Evolutionary conservation across 2,329 filamentous ascomycete genomes (phyloP), one percentile per base, ranked within the genome.

Genomic region (Diplocarpon rosae): DNA sequence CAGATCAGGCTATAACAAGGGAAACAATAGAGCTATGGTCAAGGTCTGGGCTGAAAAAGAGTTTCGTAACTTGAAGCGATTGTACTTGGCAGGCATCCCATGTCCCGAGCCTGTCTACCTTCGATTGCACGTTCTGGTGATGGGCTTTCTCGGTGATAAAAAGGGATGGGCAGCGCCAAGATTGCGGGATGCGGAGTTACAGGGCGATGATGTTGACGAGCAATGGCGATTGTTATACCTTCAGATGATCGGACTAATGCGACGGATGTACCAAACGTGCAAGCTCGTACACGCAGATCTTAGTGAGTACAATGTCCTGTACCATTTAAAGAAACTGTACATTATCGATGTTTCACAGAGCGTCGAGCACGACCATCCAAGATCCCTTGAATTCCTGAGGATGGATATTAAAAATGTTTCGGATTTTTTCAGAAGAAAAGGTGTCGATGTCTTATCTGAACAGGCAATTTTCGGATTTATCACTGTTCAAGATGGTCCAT

Each of bases 11-110:
- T 92, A 90, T 62, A 92, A 90, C 67, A 96, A 95, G 70, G 84
- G 84, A 54, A 94, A 88, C 66, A 95, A 88, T 68, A 78, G 89
- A 39, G 88, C 90, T 55, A 96, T 96, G 90, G 90, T 98, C 55
- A 94, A 95, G 65, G 72, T 95, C 17, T 98, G 92, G 92, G 93
- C 93, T 0, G 90, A 98, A 67, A 98, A 98, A 67, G 92, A 98
- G 67, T 94, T 93, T 69, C 78, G 92, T 34, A 98, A 98, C 65
- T 66, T 98, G 59, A 81, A 87, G 54, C 76, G 92, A 45, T 82
- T 98, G 50, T 71, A 93, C 63, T 70, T 78, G 5, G 83, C 89
- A 7, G 86, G 85, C 7, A 95, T 98, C 43, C 84, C 88, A 5
- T 94, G 85, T 55, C 92, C 92, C 0, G 86, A 95, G 61, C 89